phyloP scores from a whole-genome alignment of 1,139 yeast species.

The Eremothecium sinecaudum region DNA sequence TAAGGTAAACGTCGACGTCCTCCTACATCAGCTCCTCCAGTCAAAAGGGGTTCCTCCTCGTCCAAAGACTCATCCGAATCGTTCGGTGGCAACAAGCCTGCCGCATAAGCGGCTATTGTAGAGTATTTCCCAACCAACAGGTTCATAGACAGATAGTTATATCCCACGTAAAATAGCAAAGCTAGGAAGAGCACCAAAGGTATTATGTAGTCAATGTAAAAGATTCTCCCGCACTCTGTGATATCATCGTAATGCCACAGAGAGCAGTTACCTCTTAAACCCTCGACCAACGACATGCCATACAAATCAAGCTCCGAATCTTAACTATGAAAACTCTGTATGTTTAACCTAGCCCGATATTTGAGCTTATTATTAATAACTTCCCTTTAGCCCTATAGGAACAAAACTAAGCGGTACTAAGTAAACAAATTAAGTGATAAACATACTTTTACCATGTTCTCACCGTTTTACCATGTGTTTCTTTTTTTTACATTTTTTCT shows the following conservation, averaged over 20 bases:
- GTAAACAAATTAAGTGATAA: no score
- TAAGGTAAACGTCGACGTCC: not conserved
- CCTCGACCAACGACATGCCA: not conserved
- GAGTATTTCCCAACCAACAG: slow-evolving; percentile 9
- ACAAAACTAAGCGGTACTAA: no score
- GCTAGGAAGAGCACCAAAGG: slow-evolving; percentile 12
- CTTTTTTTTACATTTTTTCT: no score
- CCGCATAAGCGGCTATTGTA: slow-evolving; percentile 6
- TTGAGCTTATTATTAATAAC: no score
- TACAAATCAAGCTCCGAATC: no score
- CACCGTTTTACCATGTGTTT: no score
- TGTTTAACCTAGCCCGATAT: no score
- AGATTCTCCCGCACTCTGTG: slow-evolving; percentile 19
- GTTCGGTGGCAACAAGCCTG: slow-evolving; percentile 7
- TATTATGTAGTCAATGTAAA: slow-evolving; percentile 15
- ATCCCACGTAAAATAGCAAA: slow-evolving; percentile 7
- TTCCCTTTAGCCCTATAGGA: no score
- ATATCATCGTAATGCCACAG: slow-evolving; percentile 23
- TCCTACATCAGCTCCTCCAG: slow-evolving; percentile 1
- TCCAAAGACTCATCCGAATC: slow-evolving; percentile 7
- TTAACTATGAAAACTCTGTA: no score
- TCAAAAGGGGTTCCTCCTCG: slow-evolving; percentile 16
- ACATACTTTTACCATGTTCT: no score
- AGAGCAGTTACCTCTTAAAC: slow-evolving; percentile 8
- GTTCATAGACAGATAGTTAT: slow-evolving; percentile 7